Evolutionary conservation across 352 stramenopile species (phyloP).

Genomic region (Blastocystis sp.): DNA sequence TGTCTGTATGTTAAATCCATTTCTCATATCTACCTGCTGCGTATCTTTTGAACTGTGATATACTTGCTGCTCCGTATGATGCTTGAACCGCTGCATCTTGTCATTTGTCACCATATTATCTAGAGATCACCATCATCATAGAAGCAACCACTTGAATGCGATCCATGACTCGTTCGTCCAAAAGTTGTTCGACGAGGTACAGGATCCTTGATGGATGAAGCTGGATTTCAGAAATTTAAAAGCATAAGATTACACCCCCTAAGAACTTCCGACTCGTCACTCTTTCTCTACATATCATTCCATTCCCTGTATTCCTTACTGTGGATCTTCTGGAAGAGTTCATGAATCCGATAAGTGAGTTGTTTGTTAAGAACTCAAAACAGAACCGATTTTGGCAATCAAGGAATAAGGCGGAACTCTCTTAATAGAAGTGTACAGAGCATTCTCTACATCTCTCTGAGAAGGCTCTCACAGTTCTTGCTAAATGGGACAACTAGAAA

Average conservation of each 20-base stretch:
- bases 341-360: too few species aligned
- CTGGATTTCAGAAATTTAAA: too few species aligned
- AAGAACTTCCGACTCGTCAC: too few species aligned
- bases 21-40: background rate
- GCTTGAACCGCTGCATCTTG: constrained; percentile 43
- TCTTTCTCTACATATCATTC: too few species aligned
- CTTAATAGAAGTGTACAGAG: background rate
- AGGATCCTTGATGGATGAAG: background rate
- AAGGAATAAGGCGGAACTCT: too few species aligned
- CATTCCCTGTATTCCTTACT: too few species aligned
- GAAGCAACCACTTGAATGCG: too few species aligned
- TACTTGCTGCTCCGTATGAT: constrained; percentile 48
- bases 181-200: background rate
- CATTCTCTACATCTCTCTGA: background rate
- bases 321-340: too few species aligned
- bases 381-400: too few species aligned
- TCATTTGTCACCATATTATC: background rate
- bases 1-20: background rate
- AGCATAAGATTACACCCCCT: too few species aligned
- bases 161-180: too few species aligned
- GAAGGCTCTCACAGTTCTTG: background rate
- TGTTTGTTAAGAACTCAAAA: too few species aligned
- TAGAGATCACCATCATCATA: background rate
- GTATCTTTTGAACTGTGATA: background rate
- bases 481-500: constrained; percentile 60